Percentiles rank a stretch among this genome's conserved stretches.
Conservation (phyloP, 73 alveolate species). For the Diophrys sp. region DNA sequence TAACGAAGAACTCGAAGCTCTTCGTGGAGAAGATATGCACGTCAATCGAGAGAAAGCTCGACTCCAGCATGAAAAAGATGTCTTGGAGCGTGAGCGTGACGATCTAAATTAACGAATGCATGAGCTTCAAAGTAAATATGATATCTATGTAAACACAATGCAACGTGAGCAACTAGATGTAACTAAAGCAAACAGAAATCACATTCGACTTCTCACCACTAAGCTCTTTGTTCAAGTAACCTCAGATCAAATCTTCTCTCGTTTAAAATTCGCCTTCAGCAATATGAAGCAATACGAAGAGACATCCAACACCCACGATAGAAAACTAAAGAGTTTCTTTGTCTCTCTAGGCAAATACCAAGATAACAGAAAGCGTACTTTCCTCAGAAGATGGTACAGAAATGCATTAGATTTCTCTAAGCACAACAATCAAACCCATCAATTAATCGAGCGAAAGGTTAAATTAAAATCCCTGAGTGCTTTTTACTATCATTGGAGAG, state of each 20-base stretch:
- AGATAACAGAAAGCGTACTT: constrained; percentile 23
- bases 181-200: constrained; percentile 33
- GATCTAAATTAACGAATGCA: constrained; percentile 32
- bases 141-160: constrained; percentile 33
- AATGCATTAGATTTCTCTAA: constrained; percentile 42
- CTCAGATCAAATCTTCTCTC: constrained; percentile 1
- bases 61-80: constrained; percentile 49
- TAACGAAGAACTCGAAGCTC: constrained; percentile 35
- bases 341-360: constrained; percentile 1
- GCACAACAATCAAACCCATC: constrained; percentile 32
- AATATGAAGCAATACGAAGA: background rate
- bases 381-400: constrained; percentile 47
- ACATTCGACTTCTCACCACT: constrained; percentile 37
- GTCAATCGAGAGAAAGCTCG: constrained; percentile 32
- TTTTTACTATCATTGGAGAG: constrained; percentile 58
- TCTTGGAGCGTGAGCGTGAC: constrained; percentile 41
- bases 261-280: background rate
- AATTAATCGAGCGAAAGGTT: constrained; percentile 29
- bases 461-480: constrained; percentile 20
- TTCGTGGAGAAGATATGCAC: constrained; percentile 17
- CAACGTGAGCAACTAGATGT: constrained; percentile 15
- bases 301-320: background rate
- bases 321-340: background rate
- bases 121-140: constrained; percentile 40
- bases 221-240: constrained; percentile 26